phyloP scores from a whole-genome alignment of 768 basidiomycete species.

The Chiua virens region DNA sequence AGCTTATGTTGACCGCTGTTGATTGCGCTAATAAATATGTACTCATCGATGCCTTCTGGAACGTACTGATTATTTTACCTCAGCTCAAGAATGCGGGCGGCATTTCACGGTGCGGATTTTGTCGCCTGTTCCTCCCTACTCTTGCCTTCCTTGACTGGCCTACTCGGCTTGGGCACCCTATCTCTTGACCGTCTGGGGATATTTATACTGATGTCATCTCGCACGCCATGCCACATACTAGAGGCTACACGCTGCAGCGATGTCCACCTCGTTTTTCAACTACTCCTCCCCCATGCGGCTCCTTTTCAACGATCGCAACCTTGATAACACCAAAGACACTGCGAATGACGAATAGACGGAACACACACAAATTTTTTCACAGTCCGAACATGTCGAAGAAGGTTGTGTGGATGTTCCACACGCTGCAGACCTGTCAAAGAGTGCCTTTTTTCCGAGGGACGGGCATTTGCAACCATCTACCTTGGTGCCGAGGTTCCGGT shows the following conservation, averaged over 20 bases:
- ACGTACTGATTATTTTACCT: slow-evolving; percentile 1
- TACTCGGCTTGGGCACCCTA: background rate
- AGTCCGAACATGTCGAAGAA: slow-evolving; percentile 17
- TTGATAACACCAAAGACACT: slow-evolving; percentile 18
- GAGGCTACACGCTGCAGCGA: background rate
- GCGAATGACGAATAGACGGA: background rate
- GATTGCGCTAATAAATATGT: slow-evolving; percentile 17
- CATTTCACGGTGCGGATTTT: slow-evolving; percentile 1
- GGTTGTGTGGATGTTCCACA: slow-evolving; percentile 1
- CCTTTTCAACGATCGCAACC: slow-evolving; percentile 9
- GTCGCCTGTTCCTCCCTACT: background rate
- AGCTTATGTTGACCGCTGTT: slow-evolving; percentile 20
- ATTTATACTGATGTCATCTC: background rate
- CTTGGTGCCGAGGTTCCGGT: background rate
- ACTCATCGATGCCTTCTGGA: slow-evolving; percentile 11
- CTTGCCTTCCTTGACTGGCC: background rate
- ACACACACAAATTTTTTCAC: slow-evolving; percentile 11
- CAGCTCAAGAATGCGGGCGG: background rate
- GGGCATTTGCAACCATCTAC: background rate
- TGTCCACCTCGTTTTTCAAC: slow-evolving; percentile 11
- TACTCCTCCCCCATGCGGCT: slow-evolving; percentile 9
- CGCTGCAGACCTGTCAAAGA: slow-evolving; percentile 6
- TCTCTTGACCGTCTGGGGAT: background rate
- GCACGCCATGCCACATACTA: background rate
- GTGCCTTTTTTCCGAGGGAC: slow-evolving; percentile 1